phyloP scores from a whole-genome alignment of 163 green algal genomes.

The Volvox carteri region DNA sequence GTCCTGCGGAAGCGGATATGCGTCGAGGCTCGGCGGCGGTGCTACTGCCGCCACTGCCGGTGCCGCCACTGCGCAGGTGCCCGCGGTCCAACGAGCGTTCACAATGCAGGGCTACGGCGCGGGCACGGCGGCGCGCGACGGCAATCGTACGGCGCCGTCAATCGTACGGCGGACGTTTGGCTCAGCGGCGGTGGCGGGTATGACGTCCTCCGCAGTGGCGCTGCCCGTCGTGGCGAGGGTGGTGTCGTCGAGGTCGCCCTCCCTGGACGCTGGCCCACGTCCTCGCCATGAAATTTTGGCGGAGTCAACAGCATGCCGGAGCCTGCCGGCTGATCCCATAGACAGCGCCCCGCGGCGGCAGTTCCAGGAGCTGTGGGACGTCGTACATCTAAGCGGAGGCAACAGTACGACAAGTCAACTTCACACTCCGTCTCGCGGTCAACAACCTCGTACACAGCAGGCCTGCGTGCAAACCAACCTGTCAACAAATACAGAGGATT shows the following conservation, averaged over 20 bases:
- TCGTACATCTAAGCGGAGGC: too few relatives aligned
- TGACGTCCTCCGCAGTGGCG: background rate
- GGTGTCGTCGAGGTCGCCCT: too few relatives aligned
- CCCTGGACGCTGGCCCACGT: too few relatives aligned
- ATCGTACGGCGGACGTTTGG: background rate
- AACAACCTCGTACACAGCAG: too few relatives aligned
- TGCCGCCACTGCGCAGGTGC: background rate
- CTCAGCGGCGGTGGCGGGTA: background rate
- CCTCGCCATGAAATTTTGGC: too few relatives aligned
- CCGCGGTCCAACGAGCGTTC: background rate
- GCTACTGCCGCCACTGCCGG: background rate
- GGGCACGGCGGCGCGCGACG: background rate
- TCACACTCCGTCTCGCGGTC: background rate
- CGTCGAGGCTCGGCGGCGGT: background rate
- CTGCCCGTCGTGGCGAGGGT: background rate
- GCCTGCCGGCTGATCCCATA: too few relatives aligned
- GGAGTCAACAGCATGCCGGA: too few relatives aligned
- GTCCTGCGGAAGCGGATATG: background rate
- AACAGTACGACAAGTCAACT: background rate
- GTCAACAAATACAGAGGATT: too few relatives aligned
- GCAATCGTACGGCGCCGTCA: background rate
- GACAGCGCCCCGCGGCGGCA: too few relatives aligned
- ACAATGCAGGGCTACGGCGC: background rate
- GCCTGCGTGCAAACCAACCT: too few relatives aligned
- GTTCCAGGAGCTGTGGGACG: too few relatives aligned